Conservation (phyloP, 2,329 filamentous ascomycete species). For the Zarea fungicola region DNA sequence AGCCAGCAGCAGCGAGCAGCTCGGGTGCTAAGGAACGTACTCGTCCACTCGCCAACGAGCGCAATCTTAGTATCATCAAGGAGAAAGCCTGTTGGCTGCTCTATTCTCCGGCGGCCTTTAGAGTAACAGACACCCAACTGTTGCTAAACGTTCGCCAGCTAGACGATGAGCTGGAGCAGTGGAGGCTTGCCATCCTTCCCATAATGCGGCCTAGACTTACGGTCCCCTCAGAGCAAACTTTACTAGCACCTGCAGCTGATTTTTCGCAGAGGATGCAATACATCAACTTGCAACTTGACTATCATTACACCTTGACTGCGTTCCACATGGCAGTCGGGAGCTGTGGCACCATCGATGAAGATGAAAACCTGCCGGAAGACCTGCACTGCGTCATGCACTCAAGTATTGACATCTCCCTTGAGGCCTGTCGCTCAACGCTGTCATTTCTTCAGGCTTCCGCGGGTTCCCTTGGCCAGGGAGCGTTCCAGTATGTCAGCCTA, state of each 20-base stretch:
- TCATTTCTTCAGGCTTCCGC: conserved; percentile 8
- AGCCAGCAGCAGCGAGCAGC: too few relatives aligned
- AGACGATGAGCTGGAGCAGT: conserved; percentile 28
- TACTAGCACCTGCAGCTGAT: neutral
- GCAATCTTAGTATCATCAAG: conserved; percentile 17
- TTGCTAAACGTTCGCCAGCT: conserved; percentile 23
- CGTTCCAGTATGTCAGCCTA: neutral
- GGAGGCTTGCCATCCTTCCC: conserved; percentile 22
- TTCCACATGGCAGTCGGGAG: conserved; percentile 19
- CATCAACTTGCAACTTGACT: conserved; percentile 18
- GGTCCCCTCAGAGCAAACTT: neutral
- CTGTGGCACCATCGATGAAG: conserved; percentile 12
- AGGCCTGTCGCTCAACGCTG: conserved; percentile 20
- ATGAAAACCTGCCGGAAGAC: conserved; percentile 15
- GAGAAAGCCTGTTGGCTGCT: conserved; percentile 19
- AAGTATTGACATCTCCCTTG: conserved; percentile 19
- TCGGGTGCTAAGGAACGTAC: conserved; percentile 34
- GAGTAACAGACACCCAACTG: conserved; percentile 20
- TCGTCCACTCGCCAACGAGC: conserved; percentile 11
- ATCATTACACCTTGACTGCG: conserved; percentile 16
- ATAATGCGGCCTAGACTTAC: conserved; percentile 12
- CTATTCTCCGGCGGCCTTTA: conserved; percentile 18
- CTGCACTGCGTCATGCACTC: conserved; percentile 20
- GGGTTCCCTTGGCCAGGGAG: neutral
- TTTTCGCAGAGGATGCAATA: neutral